Percentiles rank a stretch among this genome's conserved stretches.
phyloP scores from a whole-genome alignment of 164 flowering plant genomes.

The Hamamelis virginiana region DNA sequence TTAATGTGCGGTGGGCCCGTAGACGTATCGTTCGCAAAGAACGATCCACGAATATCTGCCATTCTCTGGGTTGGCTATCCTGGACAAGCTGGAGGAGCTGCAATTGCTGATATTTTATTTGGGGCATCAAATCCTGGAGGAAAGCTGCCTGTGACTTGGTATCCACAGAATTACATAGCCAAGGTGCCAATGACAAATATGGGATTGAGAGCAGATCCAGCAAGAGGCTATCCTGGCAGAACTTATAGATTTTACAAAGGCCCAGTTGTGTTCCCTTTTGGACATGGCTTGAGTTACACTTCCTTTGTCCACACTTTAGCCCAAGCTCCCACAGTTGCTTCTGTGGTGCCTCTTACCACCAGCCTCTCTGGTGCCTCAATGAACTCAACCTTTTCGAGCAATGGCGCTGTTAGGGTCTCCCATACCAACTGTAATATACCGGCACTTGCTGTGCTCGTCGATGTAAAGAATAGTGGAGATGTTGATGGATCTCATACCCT shows the following conservation, averaged over 20 bases:
- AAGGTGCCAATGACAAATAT: slow-evolving; percentile 74
- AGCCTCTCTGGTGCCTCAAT: slow-evolving; percentile 22
- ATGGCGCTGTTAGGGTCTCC: slow-evolving; percentile 23
- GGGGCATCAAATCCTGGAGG: slow-evolving; percentile 73
- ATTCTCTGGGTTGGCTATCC: slow-evolving; percentile 86
- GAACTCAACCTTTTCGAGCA: slow-evolving; percentile 30
- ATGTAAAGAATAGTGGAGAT: slow-evolving; percentile 53
- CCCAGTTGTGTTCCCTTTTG: slow-evolving; percentile 64
- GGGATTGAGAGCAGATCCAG: slow-evolving; percentile 50
- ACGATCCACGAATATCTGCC: slow-evolving; percentile 56
- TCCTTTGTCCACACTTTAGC: slow-evolving; percentile 36
- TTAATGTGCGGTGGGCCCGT: slow-evolving; percentile 66
- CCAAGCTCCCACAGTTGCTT: slow-evolving; percentile 31
- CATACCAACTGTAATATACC: slow-evolving; percentile 40
- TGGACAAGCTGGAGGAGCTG: slow-evolving; percentile 77
- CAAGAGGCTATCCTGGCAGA: slow-evolving; percentile 67
- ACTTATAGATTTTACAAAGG: slow-evolving; percentile 81
- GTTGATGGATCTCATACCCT: slow-evolving; percentile 56
- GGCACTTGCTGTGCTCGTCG: slow-evolving; percentile 30
- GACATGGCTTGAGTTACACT: slow-evolving; percentile 73
- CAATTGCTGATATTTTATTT: slow-evolving; percentile 63
- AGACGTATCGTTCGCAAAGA: slow-evolving; percentile 67
- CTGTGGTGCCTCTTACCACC: no score
- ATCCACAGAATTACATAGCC: slow-evolving; percentile 52
- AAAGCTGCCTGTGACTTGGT: slow-evolving; percentile 81